Evolutionary conservation across 106 monocot species (phyloP).

Genomic region (Allium sativum): DNA sequence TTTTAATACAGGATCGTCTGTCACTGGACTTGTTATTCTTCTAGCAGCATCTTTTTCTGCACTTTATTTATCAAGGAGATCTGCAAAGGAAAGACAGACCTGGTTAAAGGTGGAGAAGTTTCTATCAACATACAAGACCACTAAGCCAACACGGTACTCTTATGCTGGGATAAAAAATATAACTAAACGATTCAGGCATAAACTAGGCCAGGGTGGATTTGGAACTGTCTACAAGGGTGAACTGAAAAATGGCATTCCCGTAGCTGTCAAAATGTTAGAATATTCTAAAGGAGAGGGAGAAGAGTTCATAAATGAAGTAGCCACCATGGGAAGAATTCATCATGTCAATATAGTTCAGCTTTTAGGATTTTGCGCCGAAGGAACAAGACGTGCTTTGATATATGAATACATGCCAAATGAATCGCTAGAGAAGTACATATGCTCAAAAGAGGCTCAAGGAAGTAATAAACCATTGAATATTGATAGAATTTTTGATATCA

Average conservation of each 20-base stretch:
- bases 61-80: slow-evolving; percentile 9
- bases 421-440: slow-evolving; percentile 41
- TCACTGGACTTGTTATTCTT: slow-evolving; percentile 7
- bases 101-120: slow-evolving; percentile 30
- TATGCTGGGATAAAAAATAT: slow-evolving; percentile 25
- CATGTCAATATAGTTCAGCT: slow-evolving; percentile 44
- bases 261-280: slow-evolving; percentile 33
- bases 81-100: slow-evolving; percentile 11
- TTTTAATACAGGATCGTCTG: neutral
- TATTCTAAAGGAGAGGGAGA: slow-evolving; percentile 20
- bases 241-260: slow-evolving; percentile 23
- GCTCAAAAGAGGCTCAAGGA: neutral
- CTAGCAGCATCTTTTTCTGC: neutral
- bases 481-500: slow-evolving; percentile 16
- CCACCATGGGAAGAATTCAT: slow-evolving; percentile 30
- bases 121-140: slow-evolving; percentile 19
- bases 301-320: slow-evolving; percentile 51
- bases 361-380: slow-evolving; percentile 42
- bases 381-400: slow-evolving; percentile 19
- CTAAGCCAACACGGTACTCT: slow-evolving; percentile 27
- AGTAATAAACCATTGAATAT: neutral
- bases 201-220: slow-evolving; percentile 34
- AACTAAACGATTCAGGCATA: slow-evolving; percentile 25
- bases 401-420: slow-evolving; percentile 47
- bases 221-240: slow-evolving; percentile 31